These are phyloP conservation scores for Aegilops longissima DNA, from an alignment of 176 grass and related monocot species.

Conservation along the genomic window DNA sequence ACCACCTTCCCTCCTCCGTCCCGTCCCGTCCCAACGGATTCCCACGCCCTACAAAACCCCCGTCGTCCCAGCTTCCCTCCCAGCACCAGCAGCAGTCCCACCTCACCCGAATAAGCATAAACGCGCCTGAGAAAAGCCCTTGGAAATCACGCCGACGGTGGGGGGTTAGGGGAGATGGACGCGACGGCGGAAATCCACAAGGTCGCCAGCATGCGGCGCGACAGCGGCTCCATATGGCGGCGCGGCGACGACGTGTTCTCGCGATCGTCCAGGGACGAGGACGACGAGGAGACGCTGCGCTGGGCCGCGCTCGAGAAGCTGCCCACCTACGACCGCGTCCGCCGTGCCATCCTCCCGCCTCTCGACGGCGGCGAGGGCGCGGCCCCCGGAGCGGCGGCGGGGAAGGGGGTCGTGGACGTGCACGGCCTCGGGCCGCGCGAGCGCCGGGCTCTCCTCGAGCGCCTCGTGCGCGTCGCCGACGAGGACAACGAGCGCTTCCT, in stretches of 20 bases:
- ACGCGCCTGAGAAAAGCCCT: not conserved
- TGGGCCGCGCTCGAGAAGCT: slow-evolving; percentile 92
- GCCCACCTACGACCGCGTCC: slow-evolving; percentile 76
- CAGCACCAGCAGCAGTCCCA: not conserved
- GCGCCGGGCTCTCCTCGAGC: slow-evolving; percentile 51
- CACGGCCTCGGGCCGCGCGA: slow-evolving; percentile 44
- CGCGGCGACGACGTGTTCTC: slow-evolving; percentile 64
- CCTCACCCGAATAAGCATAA: not conserved
- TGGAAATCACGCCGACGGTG: not conserved
- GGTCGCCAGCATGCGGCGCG: slow-evolving; percentile 49
- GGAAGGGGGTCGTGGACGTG: slow-evolving; percentile 57
- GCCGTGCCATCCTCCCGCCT: slow-evolving; percentile 57
- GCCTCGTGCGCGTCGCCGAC: slow-evolving; percentile 73
- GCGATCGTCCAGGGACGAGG: slow-evolving; percentile 69
- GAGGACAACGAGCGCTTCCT: slow-evolving; percentile 89
- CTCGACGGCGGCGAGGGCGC: not conserved
- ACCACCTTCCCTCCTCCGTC: not conserved
- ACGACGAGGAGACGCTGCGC: slow-evolving; percentile 87
- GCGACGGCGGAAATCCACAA: slow-evolving; percentile 39
- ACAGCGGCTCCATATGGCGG: slow-evolving; percentile 55
- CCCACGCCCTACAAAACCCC: not conserved
- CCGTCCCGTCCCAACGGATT: not conserved
- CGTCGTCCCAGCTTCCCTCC: not conserved
- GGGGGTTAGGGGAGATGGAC: slow-evolving; percentile 34
- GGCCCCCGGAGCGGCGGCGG: not conserved